Evolutionary conservation across 1,139 yeast genomes (phyloP).

Genomic region (Nakaseomyces nivariensis): DNA sequence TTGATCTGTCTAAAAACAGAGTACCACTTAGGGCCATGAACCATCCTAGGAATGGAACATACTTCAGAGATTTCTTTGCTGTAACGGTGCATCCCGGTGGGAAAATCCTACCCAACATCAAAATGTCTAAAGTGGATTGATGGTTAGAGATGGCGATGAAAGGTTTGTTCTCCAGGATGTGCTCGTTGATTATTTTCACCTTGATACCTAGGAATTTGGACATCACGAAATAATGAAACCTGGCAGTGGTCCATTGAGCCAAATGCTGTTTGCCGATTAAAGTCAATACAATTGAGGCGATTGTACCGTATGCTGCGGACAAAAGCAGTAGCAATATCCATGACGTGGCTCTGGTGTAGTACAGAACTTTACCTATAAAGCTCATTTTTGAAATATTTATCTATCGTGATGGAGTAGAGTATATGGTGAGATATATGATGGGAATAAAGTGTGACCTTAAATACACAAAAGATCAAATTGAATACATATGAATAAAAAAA

Average conservation of each 20-base stretch:
- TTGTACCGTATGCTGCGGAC: constrained; percentile 65
- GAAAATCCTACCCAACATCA: constrained; percentile 70
- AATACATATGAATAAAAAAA: too few species aligned
- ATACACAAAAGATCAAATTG: too few species aligned
- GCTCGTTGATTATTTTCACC: constrained; percentile 56
- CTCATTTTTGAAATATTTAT: not conserved
- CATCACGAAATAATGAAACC: constrained; percentile 59
- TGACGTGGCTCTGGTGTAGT: constrained; percentile 44
- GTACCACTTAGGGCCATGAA: constrained; percentile 88
- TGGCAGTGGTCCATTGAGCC: constrained; percentile 85
- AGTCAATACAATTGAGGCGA: constrained; percentile 60
- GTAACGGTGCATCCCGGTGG: constrained; percentile 89
- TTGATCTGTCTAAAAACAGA: constrained; percentile 79
- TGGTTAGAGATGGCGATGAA: constrained; percentile 84
- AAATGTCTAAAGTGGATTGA: constrained; percentile 80
- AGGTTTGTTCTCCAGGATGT: constrained; percentile 47
- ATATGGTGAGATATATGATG: too few species aligned
- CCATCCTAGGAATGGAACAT: constrained; percentile 94
- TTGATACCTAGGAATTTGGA: constrained; percentile 56
- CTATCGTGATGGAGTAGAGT: too few species aligned
- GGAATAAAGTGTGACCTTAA: too few species aligned
- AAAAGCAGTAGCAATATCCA: constrained; percentile 46
- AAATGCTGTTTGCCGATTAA: constrained; percentile 65
- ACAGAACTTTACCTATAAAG: constrained; percentile 32
- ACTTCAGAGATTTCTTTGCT: constrained; percentile 75